Evolutionary conservation across 1,139 yeast genomes (phyloP), one percentile per base, ranked within the genome.

Genomic region (Debaryomycetaceae sp.): DNA sequence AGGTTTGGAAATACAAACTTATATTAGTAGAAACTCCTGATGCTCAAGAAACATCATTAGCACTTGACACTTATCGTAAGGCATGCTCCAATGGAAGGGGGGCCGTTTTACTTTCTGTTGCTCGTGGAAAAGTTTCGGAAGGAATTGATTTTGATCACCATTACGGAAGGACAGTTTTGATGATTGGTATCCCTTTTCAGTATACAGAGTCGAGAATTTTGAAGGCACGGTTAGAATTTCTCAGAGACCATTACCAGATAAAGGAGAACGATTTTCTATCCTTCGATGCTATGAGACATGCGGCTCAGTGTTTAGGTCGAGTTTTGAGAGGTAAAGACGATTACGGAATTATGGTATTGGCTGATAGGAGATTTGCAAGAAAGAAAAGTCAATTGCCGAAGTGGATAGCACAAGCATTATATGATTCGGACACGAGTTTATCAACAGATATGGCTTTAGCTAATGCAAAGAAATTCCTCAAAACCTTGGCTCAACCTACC

Each of bases 131-230:
- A 61, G 98, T 93, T 1, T 87, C 96, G 1, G 99, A 93, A 68
- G 99, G 99, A 49, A 93, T 93, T 57, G 99, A 93, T 89, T 93
- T 93, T 69, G 99, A 95, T 62, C 97, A 93, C 63, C 99, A 93
- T 54, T 93, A 88, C 63, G 99, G 99, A 13, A 81, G 99, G 58
- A 89, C 99, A 0, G 99, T 93, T 51, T 75, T 93, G 52, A 91
- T 93, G 98, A 91, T 95, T 68, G 99, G 99, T 53, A 95, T 93
- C 51, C 99, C 99, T 0, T 93, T 91, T 76, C 99, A 93, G 74
- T 93, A 93, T 65, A 95, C 99, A 0, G 99, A 93, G 61, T 90
- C 97, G 7, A 83, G 99, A 59, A 93, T 93, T 49, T 74, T 93
- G 54, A 95, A 93, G 57, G 99, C 99, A 0, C 79, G 99, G 46